Evolutionary conservation across 306 rosid species (phyloP).

Genomic region (Lotus japonicus): DNA sequence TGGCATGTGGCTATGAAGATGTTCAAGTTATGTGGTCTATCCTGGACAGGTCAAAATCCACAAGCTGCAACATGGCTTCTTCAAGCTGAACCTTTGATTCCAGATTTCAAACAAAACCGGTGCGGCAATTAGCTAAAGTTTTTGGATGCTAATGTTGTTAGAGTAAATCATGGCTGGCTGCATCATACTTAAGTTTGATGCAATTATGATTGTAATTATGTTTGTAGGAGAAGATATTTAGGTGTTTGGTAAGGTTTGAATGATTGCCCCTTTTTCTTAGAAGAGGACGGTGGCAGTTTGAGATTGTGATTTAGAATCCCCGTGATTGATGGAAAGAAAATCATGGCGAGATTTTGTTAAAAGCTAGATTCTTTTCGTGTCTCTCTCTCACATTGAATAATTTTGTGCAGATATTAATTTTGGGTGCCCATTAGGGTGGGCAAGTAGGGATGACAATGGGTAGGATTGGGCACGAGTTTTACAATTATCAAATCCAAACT

Average conservation of each 20-base stretch:
- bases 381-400: no score
- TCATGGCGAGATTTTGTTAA: constrained; percentile 58
- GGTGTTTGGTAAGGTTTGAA: neutral
- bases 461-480: no score
- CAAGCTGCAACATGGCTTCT: constrained; percentile 45
- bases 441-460: no score
- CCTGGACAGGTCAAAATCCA: constrained; percentile 77
- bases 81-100: neutral
- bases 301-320: constrained; percentile 45
- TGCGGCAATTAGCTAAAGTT: constrained; percentile 29
- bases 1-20: constrained; percentile 95
- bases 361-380: neutral
- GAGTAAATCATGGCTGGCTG: neutral
- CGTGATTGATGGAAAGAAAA: constrained; percentile 31
- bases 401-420: no score
- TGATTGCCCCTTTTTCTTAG: constrained; percentile 13
- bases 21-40: constrained; percentile 99
- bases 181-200: no score
- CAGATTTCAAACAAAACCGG: no score
- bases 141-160: constrained; percentile 30
- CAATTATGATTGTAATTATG: no score
- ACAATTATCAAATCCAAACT: no score
- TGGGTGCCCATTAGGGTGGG: no score
- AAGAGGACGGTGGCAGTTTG: constrained; percentile 10
- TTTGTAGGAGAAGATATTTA: neutral